Evolutionary conservation across 306 rosid species (phyloP).

Genomic region (Castanea crenata): DNA sequence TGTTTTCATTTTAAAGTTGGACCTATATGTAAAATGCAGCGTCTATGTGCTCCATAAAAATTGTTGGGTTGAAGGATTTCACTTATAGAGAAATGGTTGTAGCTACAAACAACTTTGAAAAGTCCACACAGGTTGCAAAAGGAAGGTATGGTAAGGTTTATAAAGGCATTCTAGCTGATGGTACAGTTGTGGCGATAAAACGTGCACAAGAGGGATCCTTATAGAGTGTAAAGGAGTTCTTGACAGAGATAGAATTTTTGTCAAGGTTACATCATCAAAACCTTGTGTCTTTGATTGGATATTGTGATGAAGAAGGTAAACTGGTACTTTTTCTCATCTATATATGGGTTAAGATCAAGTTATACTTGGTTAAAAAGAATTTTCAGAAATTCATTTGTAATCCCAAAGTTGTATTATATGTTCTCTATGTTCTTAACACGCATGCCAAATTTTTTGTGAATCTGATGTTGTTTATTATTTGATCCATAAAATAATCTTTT

Average conservation of each 20-base stretch:
- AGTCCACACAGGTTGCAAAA: constrained; percentile 63
- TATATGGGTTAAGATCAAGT: too few relatives aligned
- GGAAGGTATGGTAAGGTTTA: constrained; percentile 98
- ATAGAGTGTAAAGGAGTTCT: constrained; percentile 82
- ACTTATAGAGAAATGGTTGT: constrained; percentile 62
- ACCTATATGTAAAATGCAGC: constrained; percentile 48
- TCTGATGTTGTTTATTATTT: too few relatives aligned
- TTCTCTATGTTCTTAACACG: too few relatives aligned
- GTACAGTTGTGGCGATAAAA: constrained; percentile 64
- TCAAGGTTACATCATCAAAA: constrained; percentile 85
- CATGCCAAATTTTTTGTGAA: too few relatives aligned
- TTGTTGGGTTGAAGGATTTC: constrained; percentile 77
- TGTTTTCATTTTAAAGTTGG: not conserved
- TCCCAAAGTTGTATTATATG: too few relatives aligned
- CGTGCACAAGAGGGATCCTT: constrained; percentile 80
- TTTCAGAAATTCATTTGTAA: too few relatives aligned
- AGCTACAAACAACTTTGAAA: constrained; percentile 67
- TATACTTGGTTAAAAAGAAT: too few relatives aligned
- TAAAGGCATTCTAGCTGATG: constrained; percentile 67
- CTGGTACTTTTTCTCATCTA: constrained; percentile 38
- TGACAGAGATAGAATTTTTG: constrained; percentile 81
- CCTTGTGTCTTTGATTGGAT: constrained; percentile 74
- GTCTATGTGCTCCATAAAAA: constrained; percentile 48
- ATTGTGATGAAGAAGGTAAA: constrained; percentile 74
- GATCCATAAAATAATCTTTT: too few relatives aligned